Evolutionary conservation across 805 yeast species (phyloP).

Genomic region (Metschnikowia kunwiensis): DNA sequence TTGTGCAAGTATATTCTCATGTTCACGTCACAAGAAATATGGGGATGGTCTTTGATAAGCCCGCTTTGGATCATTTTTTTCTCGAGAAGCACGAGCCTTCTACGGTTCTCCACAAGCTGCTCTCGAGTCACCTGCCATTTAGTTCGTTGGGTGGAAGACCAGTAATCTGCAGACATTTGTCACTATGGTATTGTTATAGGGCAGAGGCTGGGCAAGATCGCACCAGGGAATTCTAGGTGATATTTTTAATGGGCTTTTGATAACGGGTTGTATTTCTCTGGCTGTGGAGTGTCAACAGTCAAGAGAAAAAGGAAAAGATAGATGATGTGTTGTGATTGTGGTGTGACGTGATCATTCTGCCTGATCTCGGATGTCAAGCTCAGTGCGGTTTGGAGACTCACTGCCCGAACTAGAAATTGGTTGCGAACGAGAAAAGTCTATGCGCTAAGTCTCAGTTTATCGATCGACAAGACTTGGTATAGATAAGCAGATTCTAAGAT

Average conservation of each 20-base stretch:
- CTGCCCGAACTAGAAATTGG: conserved; percentile 3
- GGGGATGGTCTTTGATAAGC: conserved; percentile 40
- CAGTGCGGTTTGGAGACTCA: conserved; percentile 3
- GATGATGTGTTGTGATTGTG: not conserved
- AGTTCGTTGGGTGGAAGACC: conserved; percentile 78
- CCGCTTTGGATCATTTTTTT: conserved; percentile 44
- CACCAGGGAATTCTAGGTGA: too few species aligned
- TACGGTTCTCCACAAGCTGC: conserved; percentile 47
- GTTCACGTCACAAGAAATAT: conserved; percentile 52
- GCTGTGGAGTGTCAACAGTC: too few species aligned
- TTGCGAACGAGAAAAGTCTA: too few species aligned
- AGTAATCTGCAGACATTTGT: conserved; percentile 84
- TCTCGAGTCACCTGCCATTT: conserved; percentile 80
- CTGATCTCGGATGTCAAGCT: conserved; percentile 1
- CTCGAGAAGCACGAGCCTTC: conserved; percentile 39
- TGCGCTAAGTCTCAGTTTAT: too few species aligned
- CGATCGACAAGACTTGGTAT: too few species aligned
- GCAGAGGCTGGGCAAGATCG: too few species aligned
- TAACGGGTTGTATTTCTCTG: too few species aligned
- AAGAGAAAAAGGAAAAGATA: not conserved
- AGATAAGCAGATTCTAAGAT: too few species aligned
- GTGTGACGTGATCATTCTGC: not conserved
- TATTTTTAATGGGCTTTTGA: too few species aligned
- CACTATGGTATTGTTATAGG: too few species aligned
- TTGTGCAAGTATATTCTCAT: conserved; percentile 78